These are phyloP conservation scores for Bipolaris sorokiniana DNA, from an alignment of 2,329 filamentous ascomycete genomes.

Conservation along the genomic window DNA sequence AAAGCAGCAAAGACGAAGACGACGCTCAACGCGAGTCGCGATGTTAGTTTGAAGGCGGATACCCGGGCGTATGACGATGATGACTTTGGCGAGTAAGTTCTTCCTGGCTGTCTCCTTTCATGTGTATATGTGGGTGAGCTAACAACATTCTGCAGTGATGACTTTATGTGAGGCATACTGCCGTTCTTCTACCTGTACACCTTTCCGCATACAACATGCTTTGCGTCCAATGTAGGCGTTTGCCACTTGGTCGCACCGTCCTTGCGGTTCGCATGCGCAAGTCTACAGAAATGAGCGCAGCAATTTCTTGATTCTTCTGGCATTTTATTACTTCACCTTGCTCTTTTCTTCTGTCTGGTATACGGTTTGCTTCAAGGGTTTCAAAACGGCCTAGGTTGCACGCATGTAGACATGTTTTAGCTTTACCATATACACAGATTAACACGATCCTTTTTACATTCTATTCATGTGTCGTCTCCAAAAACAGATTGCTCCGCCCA, in stretches of 20 bases:
- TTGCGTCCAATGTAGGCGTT: background rate
- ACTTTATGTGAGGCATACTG: slow-evolving; percentile 47
- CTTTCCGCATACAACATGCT: background rate
- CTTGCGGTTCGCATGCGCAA: background rate
- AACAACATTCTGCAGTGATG: slow-evolving; percentile 38
- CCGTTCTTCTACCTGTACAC: background rate
- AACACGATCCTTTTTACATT: background rate
- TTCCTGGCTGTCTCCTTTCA: background rate
- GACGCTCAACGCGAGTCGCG: slow-evolving; percentile 71
- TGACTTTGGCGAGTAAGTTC: slow-evolving; percentile 82
- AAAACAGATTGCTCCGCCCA: background rate
- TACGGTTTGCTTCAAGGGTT: background rate
- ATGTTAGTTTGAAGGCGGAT: slow-evolving; percentile 66
- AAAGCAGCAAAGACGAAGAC: slow-evolving; percentile 98
- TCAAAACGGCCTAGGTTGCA: background rate
- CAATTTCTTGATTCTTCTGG: background rate
- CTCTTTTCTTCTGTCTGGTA: background rate
- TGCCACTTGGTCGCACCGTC: background rate
- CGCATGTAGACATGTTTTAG: background rate
- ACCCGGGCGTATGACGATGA: slow-evolving; percentile 81
- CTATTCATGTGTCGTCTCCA: background rate
- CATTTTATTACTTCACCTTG: background rate
- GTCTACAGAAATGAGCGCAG: background rate
- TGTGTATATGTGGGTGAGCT: slow-evolving; percentile 13
- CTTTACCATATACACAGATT: background rate